Conservation (phyloP, 768 basidiomycete species). For the Favolaschia claudopus region DNA sequence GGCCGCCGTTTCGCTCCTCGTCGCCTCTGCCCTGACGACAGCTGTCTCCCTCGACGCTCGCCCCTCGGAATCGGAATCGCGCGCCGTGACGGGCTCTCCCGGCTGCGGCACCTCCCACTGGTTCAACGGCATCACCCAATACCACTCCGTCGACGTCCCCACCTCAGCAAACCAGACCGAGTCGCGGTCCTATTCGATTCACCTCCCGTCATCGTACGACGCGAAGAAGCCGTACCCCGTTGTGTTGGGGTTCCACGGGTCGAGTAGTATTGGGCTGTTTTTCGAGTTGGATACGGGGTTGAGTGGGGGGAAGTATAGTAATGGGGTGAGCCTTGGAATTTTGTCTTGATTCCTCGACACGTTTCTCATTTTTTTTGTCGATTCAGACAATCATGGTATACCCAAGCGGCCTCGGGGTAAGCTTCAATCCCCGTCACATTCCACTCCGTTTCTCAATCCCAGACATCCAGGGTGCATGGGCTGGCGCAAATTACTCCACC, state of each 20-base stretch:
- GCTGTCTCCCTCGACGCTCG: too few relatives aligned
- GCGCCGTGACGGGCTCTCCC: too few relatives aligned
- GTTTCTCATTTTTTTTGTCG: too few relatives aligned
- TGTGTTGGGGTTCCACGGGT: conserved; percentile 16
- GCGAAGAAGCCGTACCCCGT: conserved; percentile 8
- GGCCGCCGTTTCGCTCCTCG: too few relatives aligned
- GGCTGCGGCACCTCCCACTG: too few relatives aligned
- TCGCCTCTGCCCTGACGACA: too few relatives aligned
- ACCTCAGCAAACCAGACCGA: too few relatives aligned
- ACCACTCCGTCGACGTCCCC: too few relatives aligned
- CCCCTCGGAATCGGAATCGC: too few relatives aligned
- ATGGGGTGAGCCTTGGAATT: not conserved
- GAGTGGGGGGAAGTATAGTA: conserved; percentile 12
- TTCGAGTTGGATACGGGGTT: conserved; percentile 14
- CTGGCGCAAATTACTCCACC: conserved; percentile 16
- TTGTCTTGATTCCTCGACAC: too few relatives aligned
- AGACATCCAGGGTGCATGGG: conserved; percentile 12
- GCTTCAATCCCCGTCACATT: not conserved
- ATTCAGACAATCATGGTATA: conserved; percentile 23
- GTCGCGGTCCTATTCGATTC: conserved; percentile 17
- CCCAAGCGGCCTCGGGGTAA: conserved; percentile 15
- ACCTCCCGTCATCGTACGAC: conserved; percentile 16
- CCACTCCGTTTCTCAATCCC: too few relatives aligned
- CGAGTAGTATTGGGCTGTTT: conserved; percentile 13
- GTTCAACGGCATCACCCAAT: too few relatives aligned